Evolutionary conservation across 2,329 filamentous ascomycete species (phyloP), one percentile per base, ranked within the genome.

Genomic region (Xylaria sp.): DNA sequence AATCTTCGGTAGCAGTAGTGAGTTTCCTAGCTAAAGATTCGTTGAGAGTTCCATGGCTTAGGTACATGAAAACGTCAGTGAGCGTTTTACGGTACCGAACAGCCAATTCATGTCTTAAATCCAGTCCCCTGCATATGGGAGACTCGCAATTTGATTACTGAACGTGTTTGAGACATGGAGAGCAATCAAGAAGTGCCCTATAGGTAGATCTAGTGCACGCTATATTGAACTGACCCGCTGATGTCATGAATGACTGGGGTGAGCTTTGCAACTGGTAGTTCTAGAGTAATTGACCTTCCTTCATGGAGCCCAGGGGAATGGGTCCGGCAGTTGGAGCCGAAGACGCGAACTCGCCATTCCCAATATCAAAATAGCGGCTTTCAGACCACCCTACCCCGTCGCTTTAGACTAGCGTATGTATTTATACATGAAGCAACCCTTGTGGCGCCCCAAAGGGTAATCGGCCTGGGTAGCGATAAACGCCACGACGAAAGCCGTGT

Each of bases 91-190:
- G 28, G 50, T 39, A 39, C 58, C 43, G 25, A 43, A 32, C 23
- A 20, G 43, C 34, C 20, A 28, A 53, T 18, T 15, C 32, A 15
- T 66, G 64, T 66, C 64, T 66, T 46, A 61, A 18, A 62, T 25
- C 20, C 30, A 32, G 59, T 58, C 59, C 58, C 64, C 59, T 62
- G 52, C 64, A 66, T 60, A 45, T 55, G 41, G 57, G 30, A 48
- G 25, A 25, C 25, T 48, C 46, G 2, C 28, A 41, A 55, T 55
- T 48, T 52, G 64, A 66, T 66, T 66, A 66, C 64, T 66, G 20
- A 66, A 62, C 64, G 45, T 7, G n/a, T 0, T 48, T 57, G 39
- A 58, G 36, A 58, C 55, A 55, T 39, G 10, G 13, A 20, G 20
- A 32, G 12, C 8, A 30, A 34, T 28, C 34, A 4, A 41, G 7